These are phyloP conservation scores for Ogataea parapolymorpha DNA, from an alignment of 805 yeast species.

Conservation along the genomic window DNA sequence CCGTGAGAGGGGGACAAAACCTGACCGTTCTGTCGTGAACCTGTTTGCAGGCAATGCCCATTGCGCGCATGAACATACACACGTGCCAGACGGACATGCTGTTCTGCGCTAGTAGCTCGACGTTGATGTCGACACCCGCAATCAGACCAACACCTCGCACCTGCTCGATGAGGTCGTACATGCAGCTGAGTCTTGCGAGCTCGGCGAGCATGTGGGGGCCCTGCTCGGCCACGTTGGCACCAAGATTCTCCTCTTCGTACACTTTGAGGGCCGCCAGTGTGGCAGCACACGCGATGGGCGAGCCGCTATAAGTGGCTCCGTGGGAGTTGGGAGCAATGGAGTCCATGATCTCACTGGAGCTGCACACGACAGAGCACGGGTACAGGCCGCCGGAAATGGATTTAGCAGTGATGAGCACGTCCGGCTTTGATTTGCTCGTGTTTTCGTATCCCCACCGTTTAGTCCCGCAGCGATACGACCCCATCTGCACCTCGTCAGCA, in stretches of 20 bases:
- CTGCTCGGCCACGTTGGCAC: constrained; percentile 19
- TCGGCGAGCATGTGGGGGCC: constrained; percentile 23
- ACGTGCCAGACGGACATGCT: constrained; percentile 25
- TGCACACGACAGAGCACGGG: constrained; percentile 25
- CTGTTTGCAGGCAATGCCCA: constrained; percentile 27
- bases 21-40: constrained; percentile 23
- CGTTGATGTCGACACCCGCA: constrained; percentile 24
- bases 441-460: constrained; percentile 36
- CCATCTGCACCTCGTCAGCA: constrained; percentile 38
- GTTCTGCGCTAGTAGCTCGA: constrained; percentile 9
- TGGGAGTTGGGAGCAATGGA: constrained; percentile 27
- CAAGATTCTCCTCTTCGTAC: constrained; percentile 25
- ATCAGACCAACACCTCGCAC: constrained; percentile 28
- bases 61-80: constrained; percentile 26
- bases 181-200: constrained; percentile 12
- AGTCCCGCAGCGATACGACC: constrained; percentile 36
- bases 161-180: constrained; percentile 20
- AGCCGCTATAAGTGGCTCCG: constrained; percentile 31
- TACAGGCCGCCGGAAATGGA: constrained; percentile 30
- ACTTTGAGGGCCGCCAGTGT: constrained; percentile 27
- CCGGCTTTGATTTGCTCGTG: constrained; percentile 25
- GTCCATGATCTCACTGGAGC: constrained; percentile 24
- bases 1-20: constrained; percentile 24
- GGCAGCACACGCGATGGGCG: constrained; percentile 29
- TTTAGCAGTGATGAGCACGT: constrained; percentile 28